These are phyloP conservation scores for Yamadazyma sp. DNA, from an alignment of 1,139 yeast species.

Conservation along the genomic window DNA sequence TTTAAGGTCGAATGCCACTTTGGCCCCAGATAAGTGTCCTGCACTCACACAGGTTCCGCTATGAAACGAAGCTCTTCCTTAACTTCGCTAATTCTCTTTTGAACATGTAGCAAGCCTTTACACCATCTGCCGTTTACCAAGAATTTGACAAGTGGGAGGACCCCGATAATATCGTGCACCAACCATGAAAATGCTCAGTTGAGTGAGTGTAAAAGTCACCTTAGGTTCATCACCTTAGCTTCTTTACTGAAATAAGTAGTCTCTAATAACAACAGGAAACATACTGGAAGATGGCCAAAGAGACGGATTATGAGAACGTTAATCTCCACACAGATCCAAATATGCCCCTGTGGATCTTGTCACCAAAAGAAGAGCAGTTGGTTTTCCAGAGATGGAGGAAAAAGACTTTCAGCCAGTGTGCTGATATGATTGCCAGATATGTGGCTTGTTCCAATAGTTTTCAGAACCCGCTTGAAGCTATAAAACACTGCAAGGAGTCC, in stretches of 20 bases:
- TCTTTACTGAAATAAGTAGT: not conserved
- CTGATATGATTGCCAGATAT: conserved; percentile 56
- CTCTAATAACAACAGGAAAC: no score
- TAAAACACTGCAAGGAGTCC: conserved; percentile 50
- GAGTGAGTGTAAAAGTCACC: no score
- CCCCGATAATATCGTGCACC: no score
- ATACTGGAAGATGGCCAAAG: conserved; percentile 16
- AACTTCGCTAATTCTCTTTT: no score
- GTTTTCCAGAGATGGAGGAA: conserved; percentile 78
- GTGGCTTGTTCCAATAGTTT: conserved; percentile 41
- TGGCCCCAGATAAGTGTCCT: no score
- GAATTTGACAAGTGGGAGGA: no score
- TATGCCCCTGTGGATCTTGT: conserved; percentile 79
- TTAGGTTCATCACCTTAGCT: not conserved
- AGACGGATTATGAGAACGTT: conserved; percentile 40
- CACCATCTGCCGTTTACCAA: no score
- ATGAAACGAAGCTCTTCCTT: no score
- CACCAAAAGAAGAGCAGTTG: conserved; percentile 83
- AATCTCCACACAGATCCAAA: conserved; percentile 46
- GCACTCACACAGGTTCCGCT: no score
- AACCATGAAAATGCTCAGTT: no score
- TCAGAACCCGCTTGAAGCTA: conserved; percentile 54
- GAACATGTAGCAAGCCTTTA: no score
- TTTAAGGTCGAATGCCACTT: not conserved
- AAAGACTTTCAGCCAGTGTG: conserved; percentile 71